Evolutionary conservation across 2,329 filamentous ascomycete species (phyloP).

Genomic region (Xylariaceae sp.): DNA sequence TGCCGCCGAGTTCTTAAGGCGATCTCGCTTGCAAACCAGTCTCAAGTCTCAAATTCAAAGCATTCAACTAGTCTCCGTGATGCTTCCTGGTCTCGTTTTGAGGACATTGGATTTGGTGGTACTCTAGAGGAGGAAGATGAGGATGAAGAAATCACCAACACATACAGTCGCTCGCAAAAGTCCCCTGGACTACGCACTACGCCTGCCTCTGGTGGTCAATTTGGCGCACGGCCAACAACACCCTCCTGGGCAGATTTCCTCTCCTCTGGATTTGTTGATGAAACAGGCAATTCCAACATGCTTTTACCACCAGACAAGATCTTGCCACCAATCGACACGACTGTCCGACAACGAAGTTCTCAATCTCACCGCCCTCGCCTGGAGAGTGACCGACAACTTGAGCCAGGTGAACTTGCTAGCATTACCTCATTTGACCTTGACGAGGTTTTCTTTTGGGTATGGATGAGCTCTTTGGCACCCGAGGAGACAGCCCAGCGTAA

Average conservation of each 20-base stretch:
- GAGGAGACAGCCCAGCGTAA: conserved; percentile 86
- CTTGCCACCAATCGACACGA: conserved; percentile 75
- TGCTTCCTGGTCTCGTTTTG: conserved; percentile 93
- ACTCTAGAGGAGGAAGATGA: conserved; percentile 66
- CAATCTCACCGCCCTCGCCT: conserved; percentile 75
- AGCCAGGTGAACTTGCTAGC: conserved; percentile 91
- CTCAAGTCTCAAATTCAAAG: conserved; percentile 66
- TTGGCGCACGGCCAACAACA: conserved; percentile 81
- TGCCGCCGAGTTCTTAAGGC: conserved; percentile 85
- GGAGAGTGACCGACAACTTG: conserved; percentile 65
- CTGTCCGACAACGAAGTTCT: conserved; percentile 73
- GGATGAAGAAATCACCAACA: conserved; percentile 43
- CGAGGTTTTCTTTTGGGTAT: conserved; percentile 99
- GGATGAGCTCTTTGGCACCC: conserved; percentile 92
- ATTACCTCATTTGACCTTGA: conserved; percentile 84
- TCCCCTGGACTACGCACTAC: conserved; percentile 56
- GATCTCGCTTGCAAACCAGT: conserved; percentile 86
- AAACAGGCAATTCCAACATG: conserved; percentile 61
- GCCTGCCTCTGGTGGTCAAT: conserved; percentile 61
- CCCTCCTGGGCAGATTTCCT: conserved; percentile 98
- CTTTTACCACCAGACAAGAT: conserved; percentile 89
- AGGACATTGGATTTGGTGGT: conserved; percentile 86
- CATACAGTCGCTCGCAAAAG: conserved; percentile 37
- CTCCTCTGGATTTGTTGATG: conserved; percentile 85
- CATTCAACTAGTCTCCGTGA: conserved; percentile 72